Percentiles rank a stretch among this genome's conserved stretches.
Evolutionary conservation across 2,329 filamentous ascomycete genomes (phyloP).

Genomic region (Cryphonectria naterciae): DNA sequence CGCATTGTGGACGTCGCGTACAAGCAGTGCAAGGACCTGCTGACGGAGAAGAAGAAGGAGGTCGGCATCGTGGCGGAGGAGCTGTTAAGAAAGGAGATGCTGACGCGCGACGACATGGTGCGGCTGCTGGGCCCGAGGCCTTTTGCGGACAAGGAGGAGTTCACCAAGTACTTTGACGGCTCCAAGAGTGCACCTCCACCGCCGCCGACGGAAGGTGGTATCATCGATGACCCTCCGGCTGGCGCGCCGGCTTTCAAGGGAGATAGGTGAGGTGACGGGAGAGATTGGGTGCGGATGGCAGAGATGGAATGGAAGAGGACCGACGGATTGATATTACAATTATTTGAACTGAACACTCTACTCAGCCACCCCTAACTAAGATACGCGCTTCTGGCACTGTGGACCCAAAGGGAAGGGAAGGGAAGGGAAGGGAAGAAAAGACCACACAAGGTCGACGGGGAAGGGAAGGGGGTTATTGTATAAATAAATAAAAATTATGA

Average conservation of each 20-base stretch:
- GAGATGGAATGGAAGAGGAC: neutral
- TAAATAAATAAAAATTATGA: neutral
- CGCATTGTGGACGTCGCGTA: slow-evolving; percentile 93
- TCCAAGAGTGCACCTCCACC: slow-evolving; percentile 63
- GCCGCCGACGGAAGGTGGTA: slow-evolving; percentile 50
- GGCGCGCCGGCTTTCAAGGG: slow-evolving; percentile 42
- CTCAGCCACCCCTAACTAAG: slow-evolving; percentile 4
- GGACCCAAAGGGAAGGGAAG: neutral
- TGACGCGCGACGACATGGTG: slow-evolving; percentile 90
- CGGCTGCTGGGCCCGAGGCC: slow-evolving; percentile 82
- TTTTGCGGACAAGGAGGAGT: slow-evolving; percentile 84
- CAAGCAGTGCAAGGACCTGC: slow-evolving; percentile 81
- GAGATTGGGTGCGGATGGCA: neutral
- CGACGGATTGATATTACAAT: neutral
- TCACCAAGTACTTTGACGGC: slow-evolving; percentile 85
- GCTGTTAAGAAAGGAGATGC: slow-evolving; percentile 86
- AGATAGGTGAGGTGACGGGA: slow-evolving; percentile 30
- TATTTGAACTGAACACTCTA: slow-evolving; percentile 7
- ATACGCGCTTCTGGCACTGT: slow-evolving; percentile 3
- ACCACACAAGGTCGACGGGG: neutral
- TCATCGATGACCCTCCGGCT: slow-evolving; percentile 34
- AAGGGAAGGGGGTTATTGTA: neutral
- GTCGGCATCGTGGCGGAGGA: slow-evolving; percentile 92
- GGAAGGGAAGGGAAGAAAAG: neutral
- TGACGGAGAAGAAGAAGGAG: slow-evolving; percentile 85